Base-by-base conservation (phyloP, 345 rosid genomes). In the Citrus reticulata region DNA sequence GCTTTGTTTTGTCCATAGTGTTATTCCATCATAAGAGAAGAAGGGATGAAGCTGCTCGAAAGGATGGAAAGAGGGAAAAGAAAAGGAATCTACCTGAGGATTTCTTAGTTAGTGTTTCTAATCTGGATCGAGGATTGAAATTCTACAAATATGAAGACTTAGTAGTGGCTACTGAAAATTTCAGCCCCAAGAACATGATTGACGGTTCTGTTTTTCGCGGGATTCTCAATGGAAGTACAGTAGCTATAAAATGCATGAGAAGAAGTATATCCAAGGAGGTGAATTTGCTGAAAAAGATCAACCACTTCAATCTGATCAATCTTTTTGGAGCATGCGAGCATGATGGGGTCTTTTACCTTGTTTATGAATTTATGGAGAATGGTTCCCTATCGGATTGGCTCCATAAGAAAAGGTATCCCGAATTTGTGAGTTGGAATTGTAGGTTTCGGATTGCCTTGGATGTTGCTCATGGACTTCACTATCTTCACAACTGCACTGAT, bases 371-470 rank as follows among this genome's bases (percentile, higher is more conserved):
- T 68, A 82, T 82, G 74, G 84, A 67, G 61, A 83, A 84, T 19
- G 91, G 85, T 9, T 73, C 89, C 61, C 49, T 88, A n/a, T 77
- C 79, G 57, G 88, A 86, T 35, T 83, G 86, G 89, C 75, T 86
- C 20, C 75, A 62, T 22, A 75, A 63, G 20, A 71, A 66, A 68
- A 78, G 42, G 10, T 57, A 19, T 29, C 63, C 42, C 14, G 77
- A 76, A 61, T 61, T 71, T 40, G 65, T 73, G 73, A 81, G 74
- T 27, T 86, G 85, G 89, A 71, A 37, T 62, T 81, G 62, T 1
- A 83, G 87, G 69, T 55, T 85, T 42, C 88, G 78, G 81, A 86
- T 88, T 68, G 89, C 87, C 35, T 72, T 85, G 75, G 91, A 88
- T 80, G 81, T 86, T 62, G 88, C 88, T 22, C 69, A 71, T 16